A percentile compares a stretch with the other conserved stretches of the same genome.
These are phyloP conservation scores for Hyphodiscus hymeniophilus DNA, from an alignment of 495 filamentous ascomycete genomes.

Conservation along the genomic window DNA sequence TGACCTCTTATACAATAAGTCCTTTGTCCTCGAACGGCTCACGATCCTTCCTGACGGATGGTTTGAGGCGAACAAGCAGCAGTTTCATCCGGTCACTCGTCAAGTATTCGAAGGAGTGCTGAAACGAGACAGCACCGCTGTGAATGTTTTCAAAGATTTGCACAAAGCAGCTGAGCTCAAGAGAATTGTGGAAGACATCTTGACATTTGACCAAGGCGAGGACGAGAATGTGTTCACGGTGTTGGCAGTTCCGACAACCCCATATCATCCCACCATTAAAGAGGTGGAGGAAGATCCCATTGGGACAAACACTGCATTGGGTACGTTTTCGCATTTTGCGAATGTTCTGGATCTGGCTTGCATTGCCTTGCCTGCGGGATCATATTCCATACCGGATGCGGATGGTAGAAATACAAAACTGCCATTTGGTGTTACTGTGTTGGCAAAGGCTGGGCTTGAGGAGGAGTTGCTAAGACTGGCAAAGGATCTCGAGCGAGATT, in stretches of 20 bases:
- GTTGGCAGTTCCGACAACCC: constrained; percentile 52
- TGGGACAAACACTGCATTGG: constrained; percentile 41
- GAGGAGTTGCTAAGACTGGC: constrained; percentile 44
- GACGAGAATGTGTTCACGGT: constrained; percentile 39
- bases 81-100: constrained; percentile 46
- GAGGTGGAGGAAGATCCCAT: constrained; percentile 50
- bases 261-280: constrained; percentile 47
- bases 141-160: constrained; percentile 47
- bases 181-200: constrained; percentile 32
- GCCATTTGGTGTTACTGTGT: constrained; percentile 58
- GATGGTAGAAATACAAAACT: constrained; percentile 26
- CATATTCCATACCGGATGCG: constrained; percentile 16
- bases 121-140: constrained; percentile 35
- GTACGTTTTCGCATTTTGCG: constrained; percentile 55
- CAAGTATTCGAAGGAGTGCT: constrained; percentile 40
- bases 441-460: constrained; percentile 46
- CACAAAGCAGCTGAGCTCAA: constrained; percentile 34
- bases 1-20: constrained; percentile 48
- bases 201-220: constrained; percentile 16
- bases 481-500: constrained; percentile 35
- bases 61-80: constrained; percentile 18
- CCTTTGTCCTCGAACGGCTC: constrained; percentile 48
- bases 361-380: constrained; percentile 45
- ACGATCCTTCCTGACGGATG: constrained; percentile 19
- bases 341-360: constrained; percentile 58